These are phyloP conservation scores for Aspergillus sojae DNA, from an alignment of 2,329 filamentous ascomycete species.

Conservation along the genomic window DNA sequence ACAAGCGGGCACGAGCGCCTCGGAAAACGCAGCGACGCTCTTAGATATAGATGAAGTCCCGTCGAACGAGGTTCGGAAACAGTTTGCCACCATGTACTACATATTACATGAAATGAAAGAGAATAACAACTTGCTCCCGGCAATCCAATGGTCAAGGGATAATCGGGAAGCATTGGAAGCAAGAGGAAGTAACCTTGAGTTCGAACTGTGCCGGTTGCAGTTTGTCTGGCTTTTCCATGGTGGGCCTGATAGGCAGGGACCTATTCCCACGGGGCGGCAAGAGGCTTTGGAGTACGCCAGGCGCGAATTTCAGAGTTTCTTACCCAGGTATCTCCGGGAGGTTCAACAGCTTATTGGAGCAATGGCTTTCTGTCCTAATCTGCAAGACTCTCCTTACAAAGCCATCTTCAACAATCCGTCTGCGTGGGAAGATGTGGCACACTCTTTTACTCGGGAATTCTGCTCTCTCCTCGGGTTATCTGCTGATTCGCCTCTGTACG, in stretches of 20 bases:
- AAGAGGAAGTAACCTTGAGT: constrained; percentile 89
- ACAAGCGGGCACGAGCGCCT: constrained; percentile 32
- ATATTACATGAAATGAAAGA: constrained; percentile 78
- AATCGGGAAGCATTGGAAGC: constrained; percentile 73
- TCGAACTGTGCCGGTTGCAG: constrained; percentile 87
- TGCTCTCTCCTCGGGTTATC: constrained; percentile 88
- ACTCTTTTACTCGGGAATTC: constrained; percentile 92
- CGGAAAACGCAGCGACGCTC: constrained; percentile 45
- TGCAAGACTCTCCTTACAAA: constrained; percentile 76
- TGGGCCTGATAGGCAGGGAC: constrained; percentile 56
- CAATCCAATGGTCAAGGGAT: constrained; percentile 80
- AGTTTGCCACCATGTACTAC: constrained; percentile 87
- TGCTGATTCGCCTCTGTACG: constrained; percentile 88
- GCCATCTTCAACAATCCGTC: constrained; percentile 72
- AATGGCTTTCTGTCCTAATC: constrained; percentile 76
- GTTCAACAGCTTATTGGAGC: constrained; percentile 80
- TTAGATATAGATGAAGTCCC: constrained; percentile 61
- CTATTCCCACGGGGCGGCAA: constrained; percentile 32
- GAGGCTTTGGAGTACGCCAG: constrained; percentile 76
- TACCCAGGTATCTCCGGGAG: constrained; percentile 72
- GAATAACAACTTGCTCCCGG: constrained; percentile 72
- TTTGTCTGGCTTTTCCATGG: constrained; percentile 86
- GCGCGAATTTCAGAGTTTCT: constrained; percentile 73
- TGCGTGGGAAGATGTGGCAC: constrained; percentile 79
- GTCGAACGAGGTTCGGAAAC: constrained; percentile 70